A percentile compares a stretch with the other conserved stretches of the same genome.
Evolutionary conservation across 2,329 filamentous ascomycete genomes (phyloP).

Genomic region (Trichoderma pleuroti): DNA sequence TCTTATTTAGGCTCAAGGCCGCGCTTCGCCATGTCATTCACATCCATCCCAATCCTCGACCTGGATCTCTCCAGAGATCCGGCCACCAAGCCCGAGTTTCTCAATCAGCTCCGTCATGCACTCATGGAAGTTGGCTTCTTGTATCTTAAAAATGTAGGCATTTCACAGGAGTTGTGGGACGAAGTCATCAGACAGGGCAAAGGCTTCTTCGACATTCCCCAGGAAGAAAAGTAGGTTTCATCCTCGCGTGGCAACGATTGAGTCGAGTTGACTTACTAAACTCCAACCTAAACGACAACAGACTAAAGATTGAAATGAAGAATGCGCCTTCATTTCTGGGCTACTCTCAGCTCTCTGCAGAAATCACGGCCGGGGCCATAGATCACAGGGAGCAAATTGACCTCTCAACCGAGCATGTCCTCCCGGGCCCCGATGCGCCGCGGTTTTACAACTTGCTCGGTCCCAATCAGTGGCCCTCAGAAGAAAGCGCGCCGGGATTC

Average conservation of each 20-base stretch:
- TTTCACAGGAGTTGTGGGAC: conserved; percentile 61
- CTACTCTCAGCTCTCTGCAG: conserved; percentile 62
- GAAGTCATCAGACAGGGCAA: conserved; percentile 65
- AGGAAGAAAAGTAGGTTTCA: conserved; percentile 64
- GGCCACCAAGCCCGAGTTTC: conserved; percentile 67
- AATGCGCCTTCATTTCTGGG: conserved; percentile 69
- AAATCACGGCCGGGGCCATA: conserved; percentile 68
- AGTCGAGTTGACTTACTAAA: neutral
- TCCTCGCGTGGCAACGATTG: neutral
- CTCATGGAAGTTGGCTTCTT: conserved; percentile 85
- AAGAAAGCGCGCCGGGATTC: conserved; percentile 62
- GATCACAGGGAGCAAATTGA: conserved; percentile 88
- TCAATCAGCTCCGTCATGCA: conserved; percentile 67
- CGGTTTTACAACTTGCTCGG: conserved; percentile 71
- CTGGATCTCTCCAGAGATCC: conserved; percentile 62
- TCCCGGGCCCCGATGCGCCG: conserved; percentile 61
- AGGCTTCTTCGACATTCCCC: conserved; percentile 72
- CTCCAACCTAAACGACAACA: conserved; percentile 28
- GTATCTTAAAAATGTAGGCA: conserved; percentile 77
- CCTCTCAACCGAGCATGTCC: conserved; percentile 71
- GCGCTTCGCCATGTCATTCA: conserved; percentile 55
- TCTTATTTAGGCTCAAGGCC: neutral
- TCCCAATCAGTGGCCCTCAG: conserved; percentile 76
- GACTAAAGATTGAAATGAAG: conserved; percentile 68
- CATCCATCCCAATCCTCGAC: conserved; percentile 72